Percentiles rank a stretch among this genome's conserved stretches.
Evolutionary conservation across 1,139 yeast genomes (phyloP).

Genomic region (Saccharomycopsis hybrid): DNA sequence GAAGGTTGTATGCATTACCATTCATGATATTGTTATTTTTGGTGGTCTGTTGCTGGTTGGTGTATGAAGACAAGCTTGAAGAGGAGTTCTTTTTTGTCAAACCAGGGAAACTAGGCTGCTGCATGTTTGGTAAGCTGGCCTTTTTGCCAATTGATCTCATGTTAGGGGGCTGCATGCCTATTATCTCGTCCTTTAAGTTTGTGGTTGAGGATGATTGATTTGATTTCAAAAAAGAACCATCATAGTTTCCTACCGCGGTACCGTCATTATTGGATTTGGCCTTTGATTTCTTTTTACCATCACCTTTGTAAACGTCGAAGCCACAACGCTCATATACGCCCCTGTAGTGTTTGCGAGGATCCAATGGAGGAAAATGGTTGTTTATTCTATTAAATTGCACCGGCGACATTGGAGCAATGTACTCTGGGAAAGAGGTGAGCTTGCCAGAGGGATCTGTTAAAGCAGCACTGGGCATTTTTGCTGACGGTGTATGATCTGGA

Average conservation of each 20-base stretch:
- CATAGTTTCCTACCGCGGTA: no score
- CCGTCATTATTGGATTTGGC: no score
- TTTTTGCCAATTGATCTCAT: background rate
- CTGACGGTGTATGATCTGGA: no score
- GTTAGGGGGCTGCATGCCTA: background rate
- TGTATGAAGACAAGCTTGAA: background rate
- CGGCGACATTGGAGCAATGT: slow-evolving; percentile 18
- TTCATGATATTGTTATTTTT: background rate
- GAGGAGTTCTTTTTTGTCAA: slow-evolving; percentile 4
- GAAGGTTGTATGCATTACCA: background rate
- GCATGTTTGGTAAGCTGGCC: slow-evolving; percentile 5
- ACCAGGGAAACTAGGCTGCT: background rate
- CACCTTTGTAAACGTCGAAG: slow-evolving; percentile 39
- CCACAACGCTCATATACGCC: slow-evolving; percentile 66
- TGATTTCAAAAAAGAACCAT: background rate
- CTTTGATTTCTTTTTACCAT: background rate
- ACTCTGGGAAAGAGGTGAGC: slow-evolving; percentile 18
- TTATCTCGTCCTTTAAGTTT: background rate
- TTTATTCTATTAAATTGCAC: slow-evolving; percentile 21
- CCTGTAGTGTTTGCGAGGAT: slow-evolving; percentile 41
- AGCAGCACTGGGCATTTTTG: background rate
- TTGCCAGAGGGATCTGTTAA: background rate
- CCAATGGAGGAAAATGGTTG: slow-evolving; percentile 45
- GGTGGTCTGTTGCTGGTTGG: background rate
- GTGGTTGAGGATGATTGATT: background rate